These are phyloP conservation scores for Pseudotsuga menziesii DNA, from an alignment of 75 land plant genomes.

Conservation along the genomic window DNA sequence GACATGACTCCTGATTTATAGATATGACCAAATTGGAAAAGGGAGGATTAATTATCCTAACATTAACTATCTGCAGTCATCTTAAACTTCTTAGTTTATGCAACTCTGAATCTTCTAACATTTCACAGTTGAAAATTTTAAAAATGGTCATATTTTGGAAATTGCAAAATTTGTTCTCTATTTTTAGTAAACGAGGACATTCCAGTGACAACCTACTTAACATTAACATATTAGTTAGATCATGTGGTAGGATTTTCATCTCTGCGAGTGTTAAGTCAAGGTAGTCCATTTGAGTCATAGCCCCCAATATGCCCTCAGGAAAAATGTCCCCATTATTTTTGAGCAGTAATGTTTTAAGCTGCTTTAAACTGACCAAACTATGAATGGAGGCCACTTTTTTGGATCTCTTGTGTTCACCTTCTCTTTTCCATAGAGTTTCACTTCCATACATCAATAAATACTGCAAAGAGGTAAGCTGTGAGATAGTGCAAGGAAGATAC, in stretches of 20 bases:
- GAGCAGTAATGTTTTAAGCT: not conserved
- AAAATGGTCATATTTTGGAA: not conserved
- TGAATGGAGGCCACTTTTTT: not conserved
- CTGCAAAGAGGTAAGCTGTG: not conserved
- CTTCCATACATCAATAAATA: not conserved
- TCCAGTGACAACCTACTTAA: not conserved
- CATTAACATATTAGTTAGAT: not conserved
- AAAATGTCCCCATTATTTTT: not conserved
- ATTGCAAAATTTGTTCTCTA: not conserved
- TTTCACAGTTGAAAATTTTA: not conserved
- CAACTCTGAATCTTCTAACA: not conserved
- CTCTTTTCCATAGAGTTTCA: too few species aligned
- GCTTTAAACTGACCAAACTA: not conserved
- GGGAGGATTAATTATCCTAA: too few species aligned
- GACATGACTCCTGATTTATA: too few species aligned
- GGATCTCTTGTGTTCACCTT: not conserved
- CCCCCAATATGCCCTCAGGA: not conserved
- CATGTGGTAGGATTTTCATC: not conserved
- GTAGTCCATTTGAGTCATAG: not conserved
- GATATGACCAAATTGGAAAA: too few species aligned
- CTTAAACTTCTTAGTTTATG: not conserved
- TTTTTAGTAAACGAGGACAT: not conserved
- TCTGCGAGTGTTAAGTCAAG: not conserved
- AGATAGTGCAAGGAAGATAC: not conserved
- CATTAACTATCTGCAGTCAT: too few species aligned